A percentile compares a stretch with the other conserved stretches of the same genome.
phyloP scores from a whole-genome alignment of 768 basidiomycete genomes.

The Macrocybe gigantea region DNA sequence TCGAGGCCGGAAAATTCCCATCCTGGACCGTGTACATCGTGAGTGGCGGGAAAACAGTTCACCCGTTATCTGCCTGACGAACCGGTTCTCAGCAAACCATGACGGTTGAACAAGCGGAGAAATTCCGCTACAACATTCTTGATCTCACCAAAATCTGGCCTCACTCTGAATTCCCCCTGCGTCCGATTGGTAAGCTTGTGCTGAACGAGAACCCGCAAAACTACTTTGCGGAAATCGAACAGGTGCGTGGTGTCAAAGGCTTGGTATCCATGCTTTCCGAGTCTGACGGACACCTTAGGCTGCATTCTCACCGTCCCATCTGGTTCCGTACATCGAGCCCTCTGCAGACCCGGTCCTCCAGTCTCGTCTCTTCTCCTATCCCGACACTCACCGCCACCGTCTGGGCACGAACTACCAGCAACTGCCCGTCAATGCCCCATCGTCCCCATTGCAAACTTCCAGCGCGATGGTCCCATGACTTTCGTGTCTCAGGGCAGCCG shows the following conservation, averaged over 20 bases:
- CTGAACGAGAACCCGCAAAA: constrained; percentile 75
- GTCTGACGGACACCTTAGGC: constrained; percentile 30
- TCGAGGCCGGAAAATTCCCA: constrained; percentile 76
- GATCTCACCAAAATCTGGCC: constrained; percentile 93
- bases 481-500: constrained; percentile 77
- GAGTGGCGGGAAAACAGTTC: constrained; percentile 18
- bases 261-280: constrained; percentile 9
- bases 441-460: constrained; percentile 80
- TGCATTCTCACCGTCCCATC: constrained; percentile 87
- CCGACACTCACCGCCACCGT: constrained; percentile 82
- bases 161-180: constrained; percentile 82
- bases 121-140: constrained; percentile 84
- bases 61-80: neutral
- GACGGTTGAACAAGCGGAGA: constrained; percentile 88
- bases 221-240: constrained; percentile 95
- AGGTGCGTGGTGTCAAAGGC: constrained; percentile 42
- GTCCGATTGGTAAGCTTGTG: constrained; percentile 81
- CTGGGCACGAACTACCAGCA: constrained; percentile 80
- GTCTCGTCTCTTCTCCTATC: constrained; percentile 92
- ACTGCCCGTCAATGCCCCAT: constrained; percentile 81
- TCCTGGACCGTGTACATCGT: constrained; percentile 87
- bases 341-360: constrained; percentile 92
- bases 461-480: constrained; percentile 72
- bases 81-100: constrained; percentile 68
- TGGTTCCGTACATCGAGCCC: constrained; percentile 84